Evolutionary conservation across 1,284 basidiomycete genomes (phyloP).

Genomic region (Cystobasidium slooffiae): DNA sequence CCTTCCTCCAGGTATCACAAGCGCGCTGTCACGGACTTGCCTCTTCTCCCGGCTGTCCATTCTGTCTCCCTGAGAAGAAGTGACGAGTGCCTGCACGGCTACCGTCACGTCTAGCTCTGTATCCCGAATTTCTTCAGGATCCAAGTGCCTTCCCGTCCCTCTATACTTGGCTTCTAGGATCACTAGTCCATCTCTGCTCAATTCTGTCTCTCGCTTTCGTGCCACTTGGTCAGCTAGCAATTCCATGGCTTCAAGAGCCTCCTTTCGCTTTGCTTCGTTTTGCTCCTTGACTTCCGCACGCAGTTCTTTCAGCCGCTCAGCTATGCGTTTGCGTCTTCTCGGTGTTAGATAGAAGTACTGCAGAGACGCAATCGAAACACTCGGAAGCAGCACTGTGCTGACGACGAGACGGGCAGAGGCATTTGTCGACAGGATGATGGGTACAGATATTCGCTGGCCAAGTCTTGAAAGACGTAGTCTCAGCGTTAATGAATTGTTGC

Average conservation of each 20-base stretch:
- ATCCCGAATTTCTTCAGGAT: slow-evolving; percentile 33
- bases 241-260: slow-evolving; percentile 64
- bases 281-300: slow-evolving; percentile 66
- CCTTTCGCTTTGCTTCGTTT: slow-evolving; percentile 64
- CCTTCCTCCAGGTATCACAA: slow-evolving; percentile 76
- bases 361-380: slow-evolving; percentile 61
- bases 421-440: slow-evolving; percentile 63
- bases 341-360: slow-evolving; percentile 68
- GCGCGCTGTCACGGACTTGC: slow-evolving; percentile 66
- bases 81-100: slow-evolving; percentile 78
- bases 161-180: slow-evolving; percentile 75
- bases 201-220: slow-evolving; percentile 58
- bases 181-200: slow-evolving; percentile 62
- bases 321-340: slow-evolving; percentile 60
- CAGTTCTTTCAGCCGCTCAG: slow-evolving; percentile 63
- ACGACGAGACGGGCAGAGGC: slow-evolving; percentile 61
- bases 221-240: slow-evolving; percentile 59
- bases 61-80: neutral
- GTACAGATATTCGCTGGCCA: slow-evolving; percentile 64
- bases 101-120: slow-evolving; percentile 64
- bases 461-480: slow-evolving; percentile 60
- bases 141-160: slow-evolving; percentile 42
- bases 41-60: neutral
- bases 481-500: slow-evolving; percentile 53
- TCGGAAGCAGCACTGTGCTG: slow-evolving; percentile 64